phyloP scores from a whole-genome alignment of 495 filamentous ascomycete genomes.

The Penicillium robsamsonii region DNA sequence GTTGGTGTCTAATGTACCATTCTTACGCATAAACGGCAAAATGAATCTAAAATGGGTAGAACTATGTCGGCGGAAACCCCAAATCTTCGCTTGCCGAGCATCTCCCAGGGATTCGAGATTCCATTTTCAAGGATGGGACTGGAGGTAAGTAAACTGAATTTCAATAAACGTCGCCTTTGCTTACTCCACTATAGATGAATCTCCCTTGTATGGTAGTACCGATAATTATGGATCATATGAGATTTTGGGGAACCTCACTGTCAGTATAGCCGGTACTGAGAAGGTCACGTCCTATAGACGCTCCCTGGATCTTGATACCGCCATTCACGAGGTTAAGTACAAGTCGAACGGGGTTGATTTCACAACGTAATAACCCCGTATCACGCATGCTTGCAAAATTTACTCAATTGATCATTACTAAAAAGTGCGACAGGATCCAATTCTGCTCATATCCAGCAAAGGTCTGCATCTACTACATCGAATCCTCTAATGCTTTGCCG shows the following conservation, averaged over 20 bases:
- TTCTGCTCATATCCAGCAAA: slow-evolving; percentile 50
- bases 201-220: background rate
- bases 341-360: background rate
- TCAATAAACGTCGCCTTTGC: background rate
- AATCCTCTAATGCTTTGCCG: slow-evolving; percentile 31
- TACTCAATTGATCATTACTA: background rate
- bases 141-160: background rate
- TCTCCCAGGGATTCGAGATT: background rate
- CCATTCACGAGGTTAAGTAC: background rate
- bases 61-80: background rate
- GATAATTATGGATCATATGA: background rate
- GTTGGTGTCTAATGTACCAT: background rate
- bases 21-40: background rate
- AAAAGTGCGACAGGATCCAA: background rate
- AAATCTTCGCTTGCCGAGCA: background rate
- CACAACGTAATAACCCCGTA: background rate
- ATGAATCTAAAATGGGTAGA: background rate
- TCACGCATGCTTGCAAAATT: background rate
- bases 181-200: background rate
- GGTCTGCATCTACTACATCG: slow-evolving; percentile 46
- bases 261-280: background rate
- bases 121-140: background rate
- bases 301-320: background rate
- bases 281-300: background rate
- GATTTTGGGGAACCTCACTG: background rate